Evolutionary conservation across 1,284 basidiomycete genomes (phyloP).

Genomic region (Ustilago cynodontis): DNA sequence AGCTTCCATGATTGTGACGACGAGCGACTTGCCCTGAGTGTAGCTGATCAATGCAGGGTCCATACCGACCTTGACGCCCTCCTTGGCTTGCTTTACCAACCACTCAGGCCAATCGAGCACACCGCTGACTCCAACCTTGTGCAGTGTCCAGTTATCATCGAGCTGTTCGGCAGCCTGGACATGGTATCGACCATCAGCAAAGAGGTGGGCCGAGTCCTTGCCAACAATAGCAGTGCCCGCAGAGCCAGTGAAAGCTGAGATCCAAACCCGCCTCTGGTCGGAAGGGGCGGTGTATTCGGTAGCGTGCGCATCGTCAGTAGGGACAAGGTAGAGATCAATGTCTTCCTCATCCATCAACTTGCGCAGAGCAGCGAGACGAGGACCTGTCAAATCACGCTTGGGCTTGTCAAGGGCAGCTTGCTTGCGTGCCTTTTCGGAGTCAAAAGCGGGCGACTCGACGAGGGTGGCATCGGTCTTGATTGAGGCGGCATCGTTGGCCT

Average conservation of each 20-base stretch:
- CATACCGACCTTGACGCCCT: constrained; percentile 79
- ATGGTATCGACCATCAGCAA: constrained; percentile 92
- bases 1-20: constrained; percentile 18
- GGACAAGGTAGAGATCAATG: constrained; percentile 74
- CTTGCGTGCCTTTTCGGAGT: constrained; percentile 28
- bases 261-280: constrained; percentile 85
- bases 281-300: constrained; percentile 86
- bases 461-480: constrained; percentile 41
- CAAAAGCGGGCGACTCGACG: constrained; percentile 21
- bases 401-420: neutral
- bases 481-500: constrained; percentile 29
- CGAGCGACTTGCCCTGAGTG: constrained; percentile 73
- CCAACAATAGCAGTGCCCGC: constrained; percentile 85
- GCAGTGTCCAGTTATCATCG: constrained; percentile 81
- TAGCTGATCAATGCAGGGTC: constrained; percentile 89
- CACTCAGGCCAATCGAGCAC: constrained; percentile 72
- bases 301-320: constrained; percentile 87
- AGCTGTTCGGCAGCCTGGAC: constrained; percentile 82
- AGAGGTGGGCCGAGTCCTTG: constrained; percentile 73
- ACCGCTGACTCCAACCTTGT: constrained; percentile 76
- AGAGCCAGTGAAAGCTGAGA: constrained; percentile 88
- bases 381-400: constrained; percentile 44
- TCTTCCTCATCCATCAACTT: constrained; percentile 51
- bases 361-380: constrained; percentile 74
- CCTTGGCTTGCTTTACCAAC: constrained; percentile 70